These are phyloP conservation scores for Paraphaeosphaeria minitans DNA, from an alignment of 2,329 filamentous ascomycete species.

Conservation along the genomic window DNA sequence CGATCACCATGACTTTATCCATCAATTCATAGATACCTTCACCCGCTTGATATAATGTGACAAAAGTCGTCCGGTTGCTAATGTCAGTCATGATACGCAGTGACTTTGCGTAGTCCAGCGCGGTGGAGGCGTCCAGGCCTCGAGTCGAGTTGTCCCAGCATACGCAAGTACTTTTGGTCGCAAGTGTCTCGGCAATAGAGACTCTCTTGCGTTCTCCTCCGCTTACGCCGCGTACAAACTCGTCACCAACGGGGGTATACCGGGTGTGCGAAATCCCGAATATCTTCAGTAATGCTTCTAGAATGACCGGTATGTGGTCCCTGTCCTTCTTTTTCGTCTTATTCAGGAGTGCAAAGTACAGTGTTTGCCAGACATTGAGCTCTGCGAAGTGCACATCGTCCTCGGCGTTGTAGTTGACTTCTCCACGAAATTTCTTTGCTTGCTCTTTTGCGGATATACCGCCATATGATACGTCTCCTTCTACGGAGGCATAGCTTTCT, in stretches of 20 bases:
- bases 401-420: slow-evolving; percentile 79
- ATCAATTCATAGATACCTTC: slow-evolving; percentile 74
- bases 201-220: slow-evolving; percentile 81
- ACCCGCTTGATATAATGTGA: slow-evolving; percentile 74
- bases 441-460: slow-evolving; percentile 72
- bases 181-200: slow-evolving; percentile 76
- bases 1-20: slow-evolving; percentile 81
- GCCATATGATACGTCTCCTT: slow-evolving; percentile 73
- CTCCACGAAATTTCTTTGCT: slow-evolving; percentile 71
- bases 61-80: slow-evolving; percentile 70
- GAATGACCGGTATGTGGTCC: slow-evolving; percentile 69
- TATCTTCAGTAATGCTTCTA: slow-evolving; percentile 73
- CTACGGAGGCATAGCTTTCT: slow-evolving; percentile 66
- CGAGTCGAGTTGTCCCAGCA: slow-evolving; percentile 83
- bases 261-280: slow-evolving; percentile 79
- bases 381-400: slow-evolving; percentile 76
- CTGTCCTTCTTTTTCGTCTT: slow-evolving; percentile 73
- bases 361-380: slow-evolving; percentile 77
- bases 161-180: slow-evolving; percentile 72
- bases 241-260: slow-evolving; percentile 77
- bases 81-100: slow-evolving; percentile 82
- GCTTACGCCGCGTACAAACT: slow-evolving; percentile 72
- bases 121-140: slow-evolving; percentile 79
- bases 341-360: slow-evolving; percentile 75
- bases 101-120: slow-evolving; percentile 76